These are phyloP conservation scores for Santalum album DNA, from an alignment of 164 flowering plant genomes.

Conservation along the genomic window DNA sequence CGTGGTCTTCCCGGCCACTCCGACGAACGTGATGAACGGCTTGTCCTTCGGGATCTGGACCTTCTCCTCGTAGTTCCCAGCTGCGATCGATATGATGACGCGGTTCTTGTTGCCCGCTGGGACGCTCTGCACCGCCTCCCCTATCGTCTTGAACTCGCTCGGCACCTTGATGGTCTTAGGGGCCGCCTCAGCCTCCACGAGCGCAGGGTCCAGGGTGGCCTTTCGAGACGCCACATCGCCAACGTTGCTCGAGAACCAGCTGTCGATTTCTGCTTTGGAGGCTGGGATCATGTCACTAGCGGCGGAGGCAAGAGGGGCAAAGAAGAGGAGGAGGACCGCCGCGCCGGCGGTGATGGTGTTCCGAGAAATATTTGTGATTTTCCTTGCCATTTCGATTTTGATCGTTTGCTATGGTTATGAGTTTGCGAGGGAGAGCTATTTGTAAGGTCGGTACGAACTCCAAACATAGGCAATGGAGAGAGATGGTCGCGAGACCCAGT, in stretches of 20 bases:
- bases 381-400: too few species aligned
- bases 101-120: conserved; percentile 30
- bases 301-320: not conserved
- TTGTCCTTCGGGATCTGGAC: conserved; percentile 27
- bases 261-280: not conserved
- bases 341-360: not conserved
- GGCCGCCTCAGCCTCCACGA: conserved; percentile 28
- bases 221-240: not conserved
- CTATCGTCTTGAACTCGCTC: conserved; percentile 53
- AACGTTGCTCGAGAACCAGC: conserved; percentile 16
- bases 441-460: too few species aligned
- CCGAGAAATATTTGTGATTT: too few species aligned
- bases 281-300: conserved; percentile 13
- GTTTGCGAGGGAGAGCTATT: too few species aligned
- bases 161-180: conserved; percentile 29
- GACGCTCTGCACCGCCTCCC: conserved; percentile 46
- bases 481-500: too few species aligned
- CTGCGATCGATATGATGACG: conserved; percentile 31
- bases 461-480: too few species aligned
- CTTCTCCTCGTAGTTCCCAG: conserved; percentile 50
- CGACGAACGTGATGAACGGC: conserved; percentile 48
- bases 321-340: not conserved
- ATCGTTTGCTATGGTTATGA: too few species aligned
- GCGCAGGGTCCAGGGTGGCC: conserved; percentile 21
- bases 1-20: conserved; percentile 18